A percentile compares a stretch with the other conserved stretches of the same genome.
phyloP scores from a whole-genome alignment of 2,329 filamentous ascomycete genomes.

The Geosmithia putterillii region DNA sequence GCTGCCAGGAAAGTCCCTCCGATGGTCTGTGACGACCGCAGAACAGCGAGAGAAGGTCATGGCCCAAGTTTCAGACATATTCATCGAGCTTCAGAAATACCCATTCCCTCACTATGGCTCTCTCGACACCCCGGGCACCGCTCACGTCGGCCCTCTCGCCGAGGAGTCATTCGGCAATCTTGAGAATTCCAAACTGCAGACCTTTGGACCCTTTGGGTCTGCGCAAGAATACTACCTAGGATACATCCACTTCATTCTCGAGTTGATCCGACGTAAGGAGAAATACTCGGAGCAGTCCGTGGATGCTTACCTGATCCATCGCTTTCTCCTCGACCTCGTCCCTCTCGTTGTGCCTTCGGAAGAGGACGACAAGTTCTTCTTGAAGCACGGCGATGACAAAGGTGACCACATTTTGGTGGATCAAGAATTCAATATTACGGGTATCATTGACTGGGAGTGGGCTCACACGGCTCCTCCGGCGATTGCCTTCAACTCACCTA shows the following conservation, averaged over 20 bases:
- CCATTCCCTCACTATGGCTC: conserved; percentile 23
- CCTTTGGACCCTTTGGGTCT: conserved; percentile 21
- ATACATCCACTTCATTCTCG: conserved; percentile 20
- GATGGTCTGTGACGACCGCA: conserved; percentile 17
- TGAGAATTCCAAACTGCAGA: conserved; percentile 11
- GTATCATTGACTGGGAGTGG: conserved; percentile 33
- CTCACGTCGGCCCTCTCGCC: conserved; percentile 21
- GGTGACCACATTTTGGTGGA: conserved; percentile 35
- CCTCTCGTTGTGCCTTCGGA: conserved; percentile 9
- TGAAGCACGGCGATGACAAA: conserved; percentile 30
- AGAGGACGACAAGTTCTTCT: conserved; percentile 20
- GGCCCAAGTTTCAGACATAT: conserved; percentile 22
- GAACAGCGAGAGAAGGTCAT: conserved; percentile 21
- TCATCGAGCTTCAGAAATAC: conserved; percentile 22
- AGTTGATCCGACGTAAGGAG: conserved; percentile 21
- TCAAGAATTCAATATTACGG: conserved; percentile 29
- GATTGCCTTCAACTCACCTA: conserved; percentile 28
- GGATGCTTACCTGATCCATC: conserved; percentile 27
- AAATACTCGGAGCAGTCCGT: conserved; percentile 18
- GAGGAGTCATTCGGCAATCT: conserved; percentile 23
- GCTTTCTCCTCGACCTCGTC: conserved; percentile 25
- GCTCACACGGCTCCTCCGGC: conserved; percentile 19
- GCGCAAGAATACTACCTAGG: conserved; percentile 19
- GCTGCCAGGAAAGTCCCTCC: conserved; percentile 21
- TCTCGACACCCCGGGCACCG: conserved; percentile 12